Evolutionary conservation across 352 stramenopile genomes (phyloP).

Genomic region (Bremia lactucae): DNA sequence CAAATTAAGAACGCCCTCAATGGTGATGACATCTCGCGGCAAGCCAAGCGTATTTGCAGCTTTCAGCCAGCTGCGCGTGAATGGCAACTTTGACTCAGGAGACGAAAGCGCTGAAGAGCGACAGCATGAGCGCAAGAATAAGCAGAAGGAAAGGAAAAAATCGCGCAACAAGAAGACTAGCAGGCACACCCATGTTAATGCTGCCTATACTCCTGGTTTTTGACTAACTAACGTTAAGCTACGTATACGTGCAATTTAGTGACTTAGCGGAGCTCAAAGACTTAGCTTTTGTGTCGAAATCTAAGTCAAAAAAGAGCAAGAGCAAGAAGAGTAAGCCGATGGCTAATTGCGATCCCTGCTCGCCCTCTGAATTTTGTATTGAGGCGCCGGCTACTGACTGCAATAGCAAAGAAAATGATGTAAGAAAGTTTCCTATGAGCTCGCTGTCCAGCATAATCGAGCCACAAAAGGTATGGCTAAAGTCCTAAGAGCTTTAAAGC

Average conservation of each 20-base stretch:
- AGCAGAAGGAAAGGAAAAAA: constrained; percentile 71
- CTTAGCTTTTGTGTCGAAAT: constrained; percentile 51
- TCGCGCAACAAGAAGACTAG: constrained; percentile 66
- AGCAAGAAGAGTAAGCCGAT: constrained; percentile 22
- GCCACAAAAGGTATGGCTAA: constrained; percentile 6
- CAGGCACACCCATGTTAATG: constrained; percentile 21
- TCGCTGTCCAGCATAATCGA: constrained; percentile 14
- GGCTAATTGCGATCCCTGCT: constrained; percentile 8
- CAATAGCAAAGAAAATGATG: constrained; percentile 4
- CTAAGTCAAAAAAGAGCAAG: constrained; percentile 62
- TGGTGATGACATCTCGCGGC: constrained; percentile 24
- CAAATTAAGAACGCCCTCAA: constrained; percentile 4
- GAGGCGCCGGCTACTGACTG: constrained; percentile 1
- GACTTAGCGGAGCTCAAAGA: constrained; percentile 62
- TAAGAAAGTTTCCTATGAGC: neutral
- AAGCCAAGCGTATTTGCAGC: constrained; percentile 70
- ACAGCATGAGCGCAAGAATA: constrained; percentile 36
- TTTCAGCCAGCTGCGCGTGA: constrained; percentile 38
- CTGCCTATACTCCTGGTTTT: neutral
- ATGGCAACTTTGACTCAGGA: constrained; percentile 31
- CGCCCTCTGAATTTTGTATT: constrained; percentile 3
- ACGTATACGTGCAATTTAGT: constrained; percentile 11
- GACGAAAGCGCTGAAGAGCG: constrained; percentile 45
- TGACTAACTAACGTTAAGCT: constrained; percentile 1
- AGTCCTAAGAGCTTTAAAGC: neutral